Base-by-base conservation (phyloP, 306 rosid species). In the Cucurbita argyrosperma region DNA sequence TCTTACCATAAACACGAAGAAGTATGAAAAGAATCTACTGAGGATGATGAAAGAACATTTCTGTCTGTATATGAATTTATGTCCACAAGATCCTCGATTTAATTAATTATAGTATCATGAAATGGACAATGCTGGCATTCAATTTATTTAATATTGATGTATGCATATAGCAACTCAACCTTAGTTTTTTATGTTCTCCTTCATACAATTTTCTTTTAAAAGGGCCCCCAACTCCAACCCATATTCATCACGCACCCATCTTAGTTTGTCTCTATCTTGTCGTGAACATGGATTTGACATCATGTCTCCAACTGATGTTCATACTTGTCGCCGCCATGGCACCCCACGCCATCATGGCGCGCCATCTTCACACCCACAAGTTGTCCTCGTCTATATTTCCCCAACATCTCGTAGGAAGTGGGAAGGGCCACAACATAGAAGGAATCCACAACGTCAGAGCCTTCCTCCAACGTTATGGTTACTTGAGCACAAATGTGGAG, bases 391-490 rank as follows among this genome's bases (percentile, higher is more conserved):
- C 77, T 43, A 57, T 74, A 18, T 81, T 80, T 16, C 80, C 83
- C 56, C 65, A 67, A 23, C 62, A 71, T 54, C 82, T 85, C 0
- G 7, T 56, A 21, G 87, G 85, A 7, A 53, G 68, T 35, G 67
- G 74, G 10, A 83, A 73, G 51, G 87, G 87, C 5, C 84, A 86
- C 43, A 77, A 74, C 1, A 59, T 56, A 66, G 71, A 79, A 70
- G 87, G 85, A 56, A 67, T 79, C 72, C 38, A 2, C 5, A 69
- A 77, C 35, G 81, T 86, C 69, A 83, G 78, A 16, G 73, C 19
- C 3, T 76, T 81, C 78, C 84, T 86, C 2, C 19, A 78, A 52
- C 78, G 51, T 0, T 79, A 64, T 16, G 90, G 87, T 47, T 86
- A 81, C 80, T 76, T 86, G 6, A 73, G 21, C 37, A 19, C 4